phyloP scores from a whole-genome alignment of 1,284 basidiomycete species.

The Puccinia coronata region DNA sequence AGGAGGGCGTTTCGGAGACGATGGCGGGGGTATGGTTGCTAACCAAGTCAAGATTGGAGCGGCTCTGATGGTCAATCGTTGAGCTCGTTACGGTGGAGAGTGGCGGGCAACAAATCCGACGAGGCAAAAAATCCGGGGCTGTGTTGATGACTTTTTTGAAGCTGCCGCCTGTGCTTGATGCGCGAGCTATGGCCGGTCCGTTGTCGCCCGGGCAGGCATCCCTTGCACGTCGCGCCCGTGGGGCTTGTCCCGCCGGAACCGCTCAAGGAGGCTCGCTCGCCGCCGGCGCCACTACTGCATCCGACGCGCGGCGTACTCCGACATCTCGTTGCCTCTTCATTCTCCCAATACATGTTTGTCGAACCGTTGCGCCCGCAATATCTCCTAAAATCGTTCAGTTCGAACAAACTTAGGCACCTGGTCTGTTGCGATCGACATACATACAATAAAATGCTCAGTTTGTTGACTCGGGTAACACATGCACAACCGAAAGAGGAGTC shows the following conservation, averaged over 20 bases:
- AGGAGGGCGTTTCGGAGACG: neutral
- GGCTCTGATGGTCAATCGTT: neutral
- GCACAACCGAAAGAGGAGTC: conserved; percentile 61
- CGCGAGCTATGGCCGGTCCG: too few species aligned
- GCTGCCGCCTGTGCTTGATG: neutral
- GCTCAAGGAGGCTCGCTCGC: too few species aligned
- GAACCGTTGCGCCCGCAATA: conserved; percentile 30
- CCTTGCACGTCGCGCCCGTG: too few species aligned
- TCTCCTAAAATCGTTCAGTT: conserved; percentile 40
- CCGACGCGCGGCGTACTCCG: neutral
- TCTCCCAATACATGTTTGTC: conserved; percentile 4
- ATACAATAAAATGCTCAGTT: neutral
- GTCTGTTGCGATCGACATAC: conserved; percentile 48
- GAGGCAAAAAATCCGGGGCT: neutral
- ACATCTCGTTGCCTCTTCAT: conserved; percentile 1
- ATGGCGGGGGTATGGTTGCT: neutral
- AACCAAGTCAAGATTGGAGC: neutral
- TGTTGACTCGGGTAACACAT: neutral
- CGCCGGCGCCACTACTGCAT: neutral
- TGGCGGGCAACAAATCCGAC: neutral
- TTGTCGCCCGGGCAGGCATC: too few species aligned
- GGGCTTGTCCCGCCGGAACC: too few species aligned
- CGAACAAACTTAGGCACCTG: conserved; percentile 47
- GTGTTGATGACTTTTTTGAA: neutral
- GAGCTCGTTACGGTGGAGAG: neutral